Evolutionary conservation across 2,329 filamentous ascomycete genomes (phyloP), one percentile per base, ranked within the genome.

Genomic region (Cercospora sp.): DNA sequence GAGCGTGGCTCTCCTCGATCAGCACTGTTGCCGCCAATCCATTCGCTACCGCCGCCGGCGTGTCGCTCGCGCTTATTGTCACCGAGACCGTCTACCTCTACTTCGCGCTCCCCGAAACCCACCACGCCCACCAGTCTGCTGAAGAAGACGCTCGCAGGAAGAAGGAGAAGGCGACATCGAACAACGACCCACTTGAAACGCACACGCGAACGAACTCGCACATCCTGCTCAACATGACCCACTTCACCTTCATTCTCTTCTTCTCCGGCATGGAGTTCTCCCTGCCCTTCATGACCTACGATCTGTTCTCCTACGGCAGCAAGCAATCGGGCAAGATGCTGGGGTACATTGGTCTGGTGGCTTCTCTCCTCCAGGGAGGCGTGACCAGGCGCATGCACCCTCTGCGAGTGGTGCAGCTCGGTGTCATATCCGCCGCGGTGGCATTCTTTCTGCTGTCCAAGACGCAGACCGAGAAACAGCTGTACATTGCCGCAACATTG

Each of bases 211-310:
- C 92, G 3, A 98, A 98, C 80, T 93, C 91, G 3, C 93, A 95
- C 73, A 81, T 87, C 31, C 79, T 96, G 12, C 88, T 99, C 58
- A 97, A 97, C 78, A 81, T 90, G 1, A 89, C 92, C 0, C 95
- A 99, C 80, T 91, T 98, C 76, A 82, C 90, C 58, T 99, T 99
- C 80, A 89, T 99, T 68, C 88, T 99, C 12, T 97, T 97, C 81
- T 99, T 99, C 81, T 97, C 93, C 2, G 95, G 95, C 69, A 94
- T 99, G 91, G 95, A 99, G 78, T 98, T 97, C 80, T 97, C 93
- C 0, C 86, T 99, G 3, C 94, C 95, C 0, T 99, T 99, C 79
- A 94, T 99, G 88, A 98, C 94, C 0, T 96, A 95, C 75, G 94
- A 97, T 63, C 87, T 99, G 55, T 98, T 98, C 79, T 87, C 87